Evolutionary conservation across 768 basidiomycete genomes (phyloP), one percentile per base, ranked within the genome.

Genomic region (Cystofilobasidium capitatum): DNA sequence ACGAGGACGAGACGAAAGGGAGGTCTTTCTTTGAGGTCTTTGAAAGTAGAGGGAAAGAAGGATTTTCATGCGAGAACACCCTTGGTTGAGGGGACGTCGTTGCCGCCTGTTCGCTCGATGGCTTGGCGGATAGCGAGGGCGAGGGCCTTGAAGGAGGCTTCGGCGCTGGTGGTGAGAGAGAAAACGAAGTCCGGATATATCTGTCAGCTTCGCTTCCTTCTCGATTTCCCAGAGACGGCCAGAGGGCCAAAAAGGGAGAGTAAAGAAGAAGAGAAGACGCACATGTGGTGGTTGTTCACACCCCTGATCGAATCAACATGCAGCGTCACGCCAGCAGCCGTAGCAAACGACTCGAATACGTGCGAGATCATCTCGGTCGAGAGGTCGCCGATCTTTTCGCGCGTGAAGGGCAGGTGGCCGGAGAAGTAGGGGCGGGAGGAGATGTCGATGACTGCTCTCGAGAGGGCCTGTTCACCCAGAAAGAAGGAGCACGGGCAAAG

Each of bases 271-370:
- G 45, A 26, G 22, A 22, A 24, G 37, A 75, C 85, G 69, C 74
- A 92, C 94, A 89, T 85, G 78, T 98, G 96, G 77, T 99, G 96
- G 75, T 99, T 96, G 78, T 99, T 99, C 73, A 91, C 87, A 47
- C 96, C 96, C 39, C 92, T 83, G 49, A 99, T 81, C 49, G 91
- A 91, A 74, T 99, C 96, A 60, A 98, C 83, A 74, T 98, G 94
- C 57, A 99, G 81, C 2, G 96, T 98, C 26, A 86, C 87, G 9
- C 93, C 93, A 1, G 94, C 88, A 0, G 91, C 90, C 70, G 91
- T 91, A n/a, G 94, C 89, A 75, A 99, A 99, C 5, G 92, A 96
- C 79, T 96, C 88, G 77, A 99, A 90, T 63, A 99, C 83, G 76
- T 99, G 96, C 37, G 94, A 90, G 64, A 99, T 86, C 93, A 99